Conservation (phyloP, 1,284 basidiomycete genomes). For the Microbotryum scabiosae region DNA sequence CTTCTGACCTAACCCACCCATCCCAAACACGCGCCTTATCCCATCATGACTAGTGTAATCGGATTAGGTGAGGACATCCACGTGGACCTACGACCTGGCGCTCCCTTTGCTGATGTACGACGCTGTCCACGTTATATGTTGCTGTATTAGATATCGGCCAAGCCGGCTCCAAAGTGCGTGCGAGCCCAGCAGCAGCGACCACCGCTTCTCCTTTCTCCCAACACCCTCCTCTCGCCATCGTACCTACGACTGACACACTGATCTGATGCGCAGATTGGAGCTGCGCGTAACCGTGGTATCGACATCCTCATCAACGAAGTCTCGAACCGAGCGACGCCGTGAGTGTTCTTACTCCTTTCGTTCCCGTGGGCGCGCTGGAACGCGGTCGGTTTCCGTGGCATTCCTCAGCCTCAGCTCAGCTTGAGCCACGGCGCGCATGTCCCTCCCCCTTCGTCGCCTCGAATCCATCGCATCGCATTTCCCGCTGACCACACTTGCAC, state of each 20-base stretch:
- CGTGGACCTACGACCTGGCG: rapidly evolving
- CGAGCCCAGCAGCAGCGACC: background rate
- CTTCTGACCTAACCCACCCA: no score
- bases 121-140: background rate
- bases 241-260: background rate
- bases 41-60: conserved; percentile 34
- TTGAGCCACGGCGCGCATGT: background rate
- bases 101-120: background rate
- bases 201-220: background rate
- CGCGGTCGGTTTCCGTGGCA: background rate
- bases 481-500: no score
- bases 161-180: conserved; percentile 32
- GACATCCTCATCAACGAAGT: conserved; percentile 64
- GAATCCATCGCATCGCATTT: background rate
- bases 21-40: background rate
- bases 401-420: background rate
- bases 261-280: conserved; percentile 29
- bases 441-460: background rate
- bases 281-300: conserved; percentile 37
- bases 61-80: conserved; percentile 25
- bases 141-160: conserved; percentile 32
- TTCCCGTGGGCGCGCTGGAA: background rate
- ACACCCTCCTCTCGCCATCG: background rate
- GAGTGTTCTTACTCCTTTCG: conserved; percentile 37
- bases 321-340: conserved; percentile 89